Base-by-base conservation (phyloP, 257 asterid species). In the Solanum infundibuliforme region DNA sequence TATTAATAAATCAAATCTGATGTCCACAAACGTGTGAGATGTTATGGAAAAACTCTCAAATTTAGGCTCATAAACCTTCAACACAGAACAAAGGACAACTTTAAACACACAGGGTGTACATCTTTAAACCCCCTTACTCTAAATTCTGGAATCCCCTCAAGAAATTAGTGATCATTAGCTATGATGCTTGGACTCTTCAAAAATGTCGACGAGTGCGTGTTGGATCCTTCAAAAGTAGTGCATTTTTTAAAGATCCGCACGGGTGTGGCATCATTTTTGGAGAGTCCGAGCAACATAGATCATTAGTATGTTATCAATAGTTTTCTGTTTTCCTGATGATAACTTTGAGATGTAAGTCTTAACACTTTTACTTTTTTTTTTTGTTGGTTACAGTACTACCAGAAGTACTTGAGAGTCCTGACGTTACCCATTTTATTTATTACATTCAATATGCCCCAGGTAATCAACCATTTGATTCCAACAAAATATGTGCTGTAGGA, bases 381-480 rank as follows among this genome's bases (percentile, higher is more conserved):
- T 86, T 87, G n/a, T 48, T 16, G 8, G 81, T 87, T 88, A 62
- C 93, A 96, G 98, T 86, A 88, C 87, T 96, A 94, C 96, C 90
- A 81, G 91, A 83, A 38, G 39, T 96, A 93, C 92, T 90, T 96
- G 95, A 93, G 90, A 89, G 46, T 94, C 90, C 82, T 96, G 92
- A 93, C 95, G 14, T 88, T 96, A 75, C 97, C 97, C 34, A 88
- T 96, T 76, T 55, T 96, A 91, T 86, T 94, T 83, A 85, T 92
- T 87, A 41, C 98, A 41, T 92, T 94, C 90, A 91, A 87, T 88
- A 83, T 95, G 89, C 96, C 98, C 89, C 98, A 95, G 97, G 99
- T 96, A 81, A 46, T 46, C 85, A 46, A 27, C 85, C 27, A 18
- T 46, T 46, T 89, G 87, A 85, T 66, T 81, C 27, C 14, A 27